These are phyloP conservation scores for Capronia epimyces DNA, from an alignment of 2,329 filamentous ascomycete genomes.

Conservation along the genomic window DNA sequence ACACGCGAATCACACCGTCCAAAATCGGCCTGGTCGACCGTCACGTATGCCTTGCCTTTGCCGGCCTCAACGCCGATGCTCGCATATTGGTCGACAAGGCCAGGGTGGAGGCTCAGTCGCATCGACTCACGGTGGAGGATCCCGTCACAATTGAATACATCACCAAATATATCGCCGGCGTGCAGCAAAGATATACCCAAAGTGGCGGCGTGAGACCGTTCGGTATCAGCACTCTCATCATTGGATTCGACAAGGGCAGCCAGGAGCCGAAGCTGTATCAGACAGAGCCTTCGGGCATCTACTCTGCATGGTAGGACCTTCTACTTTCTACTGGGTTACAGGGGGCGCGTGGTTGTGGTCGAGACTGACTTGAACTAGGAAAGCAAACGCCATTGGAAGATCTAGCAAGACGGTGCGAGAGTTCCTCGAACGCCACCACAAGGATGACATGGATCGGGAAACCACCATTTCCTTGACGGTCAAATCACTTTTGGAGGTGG, in stretches of 20 bases:
- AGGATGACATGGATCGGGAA: constrained; percentile 94
- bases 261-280: constrained; percentile 86
- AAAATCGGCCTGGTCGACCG: constrained; percentile 96
- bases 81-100: constrained; percentile 98
- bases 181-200: constrained; percentile 98
- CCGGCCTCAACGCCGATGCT: constrained; percentile 94
- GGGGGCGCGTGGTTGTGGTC: constrained; percentile 18
- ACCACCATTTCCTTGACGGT: constrained; percentile 94
- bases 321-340: constrained; percentile 1
- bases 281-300: constrained; percentile 98
- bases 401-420: constrained; percentile 99
- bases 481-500: constrained; percentile 95
- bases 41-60: constrained; percentile 95
- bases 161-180: constrained; percentile 95
- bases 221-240: constrained; percentile 94
- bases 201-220: constrained; percentile 98
- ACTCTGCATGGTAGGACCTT: constrained; percentile 82
- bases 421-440: constrained; percentile 98
- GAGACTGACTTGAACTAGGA: constrained; percentile 54
- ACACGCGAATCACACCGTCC: constrained; percentile 96
- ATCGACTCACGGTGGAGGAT: constrained; percentile 94
- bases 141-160: constrained; percentile 98
- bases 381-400: constrained; percentile 96
- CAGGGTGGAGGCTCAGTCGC: constrained; percentile 91
- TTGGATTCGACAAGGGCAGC: constrained; percentile 95